Conservation (phyloP, 306 rosid species). For the Vicia villosa region DNA sequence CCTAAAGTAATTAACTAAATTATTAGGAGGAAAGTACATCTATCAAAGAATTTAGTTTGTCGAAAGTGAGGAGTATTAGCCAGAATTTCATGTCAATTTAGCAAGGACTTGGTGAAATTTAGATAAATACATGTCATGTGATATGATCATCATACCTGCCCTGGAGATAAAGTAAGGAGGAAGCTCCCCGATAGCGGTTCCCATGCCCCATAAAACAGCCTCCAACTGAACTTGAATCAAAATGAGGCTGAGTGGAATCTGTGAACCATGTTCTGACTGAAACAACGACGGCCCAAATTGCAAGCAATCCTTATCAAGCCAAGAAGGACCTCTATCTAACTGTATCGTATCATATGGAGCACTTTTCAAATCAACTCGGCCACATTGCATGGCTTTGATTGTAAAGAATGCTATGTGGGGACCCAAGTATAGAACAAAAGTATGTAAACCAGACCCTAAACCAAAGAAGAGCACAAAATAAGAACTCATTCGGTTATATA, state of each 20-base stretch:
- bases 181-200: constrained; percentile 98
- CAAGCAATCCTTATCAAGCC: constrained; percentile 93
- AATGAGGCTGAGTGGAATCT: constrained; percentile 84
- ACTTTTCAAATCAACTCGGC: constrained; percentile 92
- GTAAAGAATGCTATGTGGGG: constrained; percentile 97
- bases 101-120: constrained; percentile 7
- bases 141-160: constrained; percentile 65
- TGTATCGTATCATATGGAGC: constrained; percentile 95
- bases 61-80: neutral
- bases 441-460: constrained; percentile 99
- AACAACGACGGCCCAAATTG: constrained; percentile 85
- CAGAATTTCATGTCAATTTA: constrained; percentile 7
- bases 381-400: constrained; percentile 90
- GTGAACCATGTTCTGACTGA: constrained; percentile 57
- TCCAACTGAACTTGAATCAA: constrained; percentile 89
- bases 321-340: constrained; percentile 78
- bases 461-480: constrained; percentile 29
- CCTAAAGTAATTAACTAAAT: constrained; percentile 18
- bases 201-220: constrained; percentile 94
- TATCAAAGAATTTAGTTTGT: neutral
- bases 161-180: constrained; percentile 99
- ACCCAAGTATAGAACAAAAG: constrained; percentile 95
- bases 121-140: constrained; percentile 14
- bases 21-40: constrained; percentile 2
- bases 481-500: neutral